These are phyloP conservation scores for Chrysoporthe deuterocubensis DNA, from an alignment of 2,329 filamentous ascomycete genomes.

Conservation along the genomic window DNA sequence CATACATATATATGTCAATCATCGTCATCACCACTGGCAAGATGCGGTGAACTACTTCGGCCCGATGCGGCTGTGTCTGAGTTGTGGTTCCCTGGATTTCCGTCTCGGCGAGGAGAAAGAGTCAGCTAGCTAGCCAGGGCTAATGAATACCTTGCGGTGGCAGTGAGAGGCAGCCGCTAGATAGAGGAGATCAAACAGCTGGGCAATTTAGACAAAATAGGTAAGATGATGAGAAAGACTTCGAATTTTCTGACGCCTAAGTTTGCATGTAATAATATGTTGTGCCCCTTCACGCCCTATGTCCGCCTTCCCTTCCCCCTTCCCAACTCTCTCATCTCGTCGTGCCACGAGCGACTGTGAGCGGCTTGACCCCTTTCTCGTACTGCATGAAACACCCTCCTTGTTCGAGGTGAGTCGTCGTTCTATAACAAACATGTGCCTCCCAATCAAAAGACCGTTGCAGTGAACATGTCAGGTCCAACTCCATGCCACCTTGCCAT, in stretches of 20 bases:
- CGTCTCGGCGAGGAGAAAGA: too few species aligned
- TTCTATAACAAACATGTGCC: not conserved
- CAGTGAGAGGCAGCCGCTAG: too few species aligned
- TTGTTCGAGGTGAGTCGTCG: not conserved
- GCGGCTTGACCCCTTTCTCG: not conserved
- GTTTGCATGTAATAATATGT: not conserved
- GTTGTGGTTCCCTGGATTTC: too few species aligned
- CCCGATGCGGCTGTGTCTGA: too few species aligned
- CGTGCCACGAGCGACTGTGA: not conserved
- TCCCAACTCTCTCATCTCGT: not conserved
- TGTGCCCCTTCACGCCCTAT: not conserved
- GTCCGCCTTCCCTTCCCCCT: not conserved
- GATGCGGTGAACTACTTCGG: too few species aligned
- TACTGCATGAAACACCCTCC: not conserved
- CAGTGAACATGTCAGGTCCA: not conserved
- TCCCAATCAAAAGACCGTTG: not conserved
- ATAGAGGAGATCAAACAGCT: too few species aligned
- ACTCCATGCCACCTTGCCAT: not conserved
- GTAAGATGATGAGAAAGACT: not conserved
- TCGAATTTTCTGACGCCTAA: slow-evolving; percentile 1
- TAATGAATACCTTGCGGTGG: too few species aligned
- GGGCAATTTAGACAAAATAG: too few species aligned
- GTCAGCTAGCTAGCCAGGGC: too few species aligned
- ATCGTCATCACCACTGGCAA: too few species aligned
- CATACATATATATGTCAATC: too few species aligned